Evolutionary conservation across 2,329 filamentous ascomycete species (phyloP), one percentile per base, ranked within the genome.

Genomic region (Phialophora tarda): DNA sequence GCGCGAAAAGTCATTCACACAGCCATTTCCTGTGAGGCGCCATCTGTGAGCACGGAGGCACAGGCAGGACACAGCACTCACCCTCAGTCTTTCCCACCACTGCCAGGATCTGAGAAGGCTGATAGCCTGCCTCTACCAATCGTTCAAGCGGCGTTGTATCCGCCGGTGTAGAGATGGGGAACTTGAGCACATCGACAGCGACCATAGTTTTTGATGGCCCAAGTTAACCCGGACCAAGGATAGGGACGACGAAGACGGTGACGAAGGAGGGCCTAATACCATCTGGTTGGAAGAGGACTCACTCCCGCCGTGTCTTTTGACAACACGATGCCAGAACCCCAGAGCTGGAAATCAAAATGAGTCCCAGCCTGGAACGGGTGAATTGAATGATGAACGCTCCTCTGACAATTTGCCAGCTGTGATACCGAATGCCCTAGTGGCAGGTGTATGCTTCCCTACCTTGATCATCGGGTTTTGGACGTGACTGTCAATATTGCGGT

Each of bases 1-100:
- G 1, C 75, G 72, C 10, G 74, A 76, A 67, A 77, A 77, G 64
- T 77, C 76, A 64, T 78, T 77, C 17, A 76, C 74, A 64, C 75
- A 78, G 53, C 75, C 75, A 64, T 78, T 76, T n/a, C 75, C 74
- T 76, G 26, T 1, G 44, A 57, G 30, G 30, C 30, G 30, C 30
- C 30, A 32, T 11, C 1, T 32, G 30, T 32, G 30, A 32, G 30
- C 30, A 7, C 23, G 17, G 5, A 58, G 10, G 21, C n/a, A 24
- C 21, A 24, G 3, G 28, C 28, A 28, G 7, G 5, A 58, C 7
- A 3, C 21, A 26, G n/a, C 21, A 11, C 30, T 24, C 53, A 73
- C 71, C 76, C 70, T 77, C 75, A 12, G 73, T 74, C 63, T 77
- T 78, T 17, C 75, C 75, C 17, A 76, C 70, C 6, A 77, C 69